Evolutionary conservation across 1,139 yeast species (phyloP).

Genomic region (Taiozyma sp.): DNA sequence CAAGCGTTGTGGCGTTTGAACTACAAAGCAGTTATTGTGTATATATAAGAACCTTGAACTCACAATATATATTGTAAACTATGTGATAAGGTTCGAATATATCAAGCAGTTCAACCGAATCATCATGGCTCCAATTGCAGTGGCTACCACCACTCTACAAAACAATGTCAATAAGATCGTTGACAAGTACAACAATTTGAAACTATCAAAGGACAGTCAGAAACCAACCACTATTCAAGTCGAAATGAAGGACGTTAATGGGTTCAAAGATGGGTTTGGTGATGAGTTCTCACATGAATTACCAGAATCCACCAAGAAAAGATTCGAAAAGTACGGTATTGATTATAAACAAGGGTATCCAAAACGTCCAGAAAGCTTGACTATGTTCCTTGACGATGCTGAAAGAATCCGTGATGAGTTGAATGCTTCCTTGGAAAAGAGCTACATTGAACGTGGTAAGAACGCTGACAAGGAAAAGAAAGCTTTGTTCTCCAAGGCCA

Average conservation of each 20-base stretch:
- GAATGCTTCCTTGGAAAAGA: neutral
- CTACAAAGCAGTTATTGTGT: neutral
- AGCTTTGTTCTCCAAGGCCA: conserved; percentile 45
- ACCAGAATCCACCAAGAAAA: conserved; percentile 34
- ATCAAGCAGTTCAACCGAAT: too few relatives aligned
- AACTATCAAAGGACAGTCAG: neutral
- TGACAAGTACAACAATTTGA: conserved; percentile 8
- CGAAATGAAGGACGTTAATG: conserved; percentile 7
- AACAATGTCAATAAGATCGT: conserved; percentile 8
- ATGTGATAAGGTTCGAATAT: neutral
- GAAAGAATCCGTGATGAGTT: too few relatives aligned
- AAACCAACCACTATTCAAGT: conserved; percentile 1
- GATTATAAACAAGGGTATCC: conserved; percentile 39
- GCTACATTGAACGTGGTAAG: conserved; percentile 41
- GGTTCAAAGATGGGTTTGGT: conserved; percentile 2
- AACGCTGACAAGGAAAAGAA: conserved; percentile 50
- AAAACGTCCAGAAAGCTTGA: conserved; percentile 31
- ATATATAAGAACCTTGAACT: neutral
- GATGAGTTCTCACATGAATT: conserved; percentile 19
- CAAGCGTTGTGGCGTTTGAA: neutral
- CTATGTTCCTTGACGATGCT: too few relatives aligned
- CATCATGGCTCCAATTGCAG: neutral
- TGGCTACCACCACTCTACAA: conserved; percentile 4
- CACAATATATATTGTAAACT: neutral
- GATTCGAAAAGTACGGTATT: conserved; percentile 33